These are phyloP conservation scores for Phytophthora fragariae DNA, from an alignment of 352 stramenopile species.

Conservation along the genomic window DNA sequence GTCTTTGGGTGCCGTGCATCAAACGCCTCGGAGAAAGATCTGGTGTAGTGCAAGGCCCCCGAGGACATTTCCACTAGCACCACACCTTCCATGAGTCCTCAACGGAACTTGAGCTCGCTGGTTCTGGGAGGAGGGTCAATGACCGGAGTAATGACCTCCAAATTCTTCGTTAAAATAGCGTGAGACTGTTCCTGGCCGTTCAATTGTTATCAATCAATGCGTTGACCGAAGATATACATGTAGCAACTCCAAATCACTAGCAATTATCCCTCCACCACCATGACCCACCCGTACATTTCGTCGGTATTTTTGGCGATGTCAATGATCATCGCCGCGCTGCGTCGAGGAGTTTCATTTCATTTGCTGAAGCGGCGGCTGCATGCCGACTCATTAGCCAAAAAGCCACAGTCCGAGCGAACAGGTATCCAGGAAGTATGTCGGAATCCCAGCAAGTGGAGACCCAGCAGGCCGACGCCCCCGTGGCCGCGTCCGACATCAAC, in stretches of 20 bases:
- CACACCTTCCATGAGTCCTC: slow-evolving; percentile 59
- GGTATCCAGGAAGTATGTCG: slow-evolving; percentile 17
- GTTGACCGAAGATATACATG: no score
- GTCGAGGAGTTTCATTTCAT: slow-evolving; percentile 30
- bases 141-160: neutral
- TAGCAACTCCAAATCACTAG: no score
- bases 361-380: slow-evolving; percentile 16
- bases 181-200: slow-evolving; percentile 5
- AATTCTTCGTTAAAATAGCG: slow-evolving; percentile 24
- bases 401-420: slow-evolving; percentile 13
- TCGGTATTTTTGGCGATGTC: slow-evolving; percentile 29
- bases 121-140: neutral
- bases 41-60: slow-evolving; percentile 58
- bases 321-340: slow-evolving; percentile 1
- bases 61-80: slow-evolving; percentile 59
- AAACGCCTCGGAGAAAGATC: slow-evolving; percentile 59
- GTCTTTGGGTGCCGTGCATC: slow-evolving; percentile 53
- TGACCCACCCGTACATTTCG: neutral
- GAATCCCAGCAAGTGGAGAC: slow-evolving; percentile 20
- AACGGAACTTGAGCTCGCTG: slow-evolving; percentile 1
- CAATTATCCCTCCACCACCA: neutral
- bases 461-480: slow-evolving; percentile 3
- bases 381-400: slow-evolving; percentile 14
- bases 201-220: neutral
- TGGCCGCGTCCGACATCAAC: slow-evolving; percentile 48